These are phyloP conservation scores for Lumnitzera racemosa DNA, from an alignment of 345 rosid genomes.

Conservation along the genomic window DNA sequence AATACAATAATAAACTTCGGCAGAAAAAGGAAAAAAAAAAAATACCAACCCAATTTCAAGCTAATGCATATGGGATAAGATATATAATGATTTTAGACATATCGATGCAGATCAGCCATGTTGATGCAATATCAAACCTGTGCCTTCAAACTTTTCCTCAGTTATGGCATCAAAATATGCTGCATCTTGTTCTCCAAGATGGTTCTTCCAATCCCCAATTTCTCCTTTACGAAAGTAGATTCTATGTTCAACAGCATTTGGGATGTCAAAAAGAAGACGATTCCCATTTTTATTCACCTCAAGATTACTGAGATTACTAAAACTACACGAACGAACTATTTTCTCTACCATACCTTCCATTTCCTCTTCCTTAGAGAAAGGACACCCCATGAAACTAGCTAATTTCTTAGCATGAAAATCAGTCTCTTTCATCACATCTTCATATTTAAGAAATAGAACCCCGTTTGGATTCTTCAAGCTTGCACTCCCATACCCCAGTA, in stretches of 20 bases:
- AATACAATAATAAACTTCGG: no score
- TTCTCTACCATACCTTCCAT: neutral
- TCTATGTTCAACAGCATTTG: neutral
- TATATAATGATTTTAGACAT: no score
- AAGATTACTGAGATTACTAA: slow-evolving; percentile 2
- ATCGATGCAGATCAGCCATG: no score
- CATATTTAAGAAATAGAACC: slow-evolving; percentile 2
- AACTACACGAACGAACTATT: slow-evolving; percentile 4
- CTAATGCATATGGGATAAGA: no score
- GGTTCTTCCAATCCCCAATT: slow-evolving; percentile 7
- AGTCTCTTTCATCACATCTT: slow-evolving; percentile 3
- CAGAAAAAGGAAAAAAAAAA: no score
- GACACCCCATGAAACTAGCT: slow-evolving; percentile 5
- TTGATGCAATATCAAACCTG: neutral
- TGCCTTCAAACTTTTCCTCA: neutral
- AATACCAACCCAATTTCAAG: no score
- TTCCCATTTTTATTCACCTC: slow-evolving; percentile 6
- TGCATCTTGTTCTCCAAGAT: neutral
- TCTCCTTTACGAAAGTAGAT: slow-evolving; percentile 4
- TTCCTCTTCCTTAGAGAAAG: neutral
- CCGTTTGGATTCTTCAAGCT: neutral
- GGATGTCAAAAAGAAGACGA: neutral
- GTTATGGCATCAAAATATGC: neutral
- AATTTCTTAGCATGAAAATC: neutral
- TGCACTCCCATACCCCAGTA: neutral